Conservation (phyloP, 768 basidiomycete genomes). For the Daedalea quercina region DNA sequence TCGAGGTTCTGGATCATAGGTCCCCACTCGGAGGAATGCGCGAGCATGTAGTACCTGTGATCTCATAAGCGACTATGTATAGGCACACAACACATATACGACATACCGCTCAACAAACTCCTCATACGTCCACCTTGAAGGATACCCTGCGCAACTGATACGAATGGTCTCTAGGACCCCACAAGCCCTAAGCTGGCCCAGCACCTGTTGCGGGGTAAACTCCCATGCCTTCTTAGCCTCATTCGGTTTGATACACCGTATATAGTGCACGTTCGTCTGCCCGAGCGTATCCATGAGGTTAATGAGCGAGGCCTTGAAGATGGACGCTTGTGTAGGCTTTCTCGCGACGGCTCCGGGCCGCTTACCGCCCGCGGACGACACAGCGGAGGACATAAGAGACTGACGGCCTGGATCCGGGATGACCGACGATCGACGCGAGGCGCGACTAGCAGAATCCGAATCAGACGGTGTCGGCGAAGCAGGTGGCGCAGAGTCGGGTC, state of each 20-base stretch:
- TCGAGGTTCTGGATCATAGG: conserved; percentile 80
- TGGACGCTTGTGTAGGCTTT: conserved; percentile 96
- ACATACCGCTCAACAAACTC: conserved; percentile 95
- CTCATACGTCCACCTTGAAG: conserved; percentile 96
- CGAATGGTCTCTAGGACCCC: conserved; percentile 98
- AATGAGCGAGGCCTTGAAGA: conserved; percentile 94
- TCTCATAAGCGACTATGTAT: conserved; percentile 11
- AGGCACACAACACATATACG: not conserved
- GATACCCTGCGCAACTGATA: conserved; percentile 98
- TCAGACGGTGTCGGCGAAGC: conserved; percentile 75
- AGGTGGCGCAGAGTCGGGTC: conserved; percentile 61
- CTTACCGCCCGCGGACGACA: conserved; percentile 37
- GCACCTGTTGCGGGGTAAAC: conserved; percentile 90
- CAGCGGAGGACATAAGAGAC: conserved; percentile 53
- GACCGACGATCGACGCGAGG: conserved; percentile 75
- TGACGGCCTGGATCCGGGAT: conserved; percentile 85
- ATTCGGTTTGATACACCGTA: conserved; percentile 99
- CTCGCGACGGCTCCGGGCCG: conserved; percentile 63
- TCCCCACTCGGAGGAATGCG: conserved; percentile 81
- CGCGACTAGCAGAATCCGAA: conserved; percentile 64
- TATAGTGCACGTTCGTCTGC: conserved; percentile 97
- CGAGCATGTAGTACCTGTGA: conserved; percentile 92
- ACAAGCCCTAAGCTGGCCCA: conserved; percentile 92
- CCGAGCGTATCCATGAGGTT: conserved; percentile 96
- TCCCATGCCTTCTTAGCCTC: conserved; percentile 96